Evolutionary conservation across 345 rosid species (phyloP).

Genomic region (Erucastrum elatum): DNA sequence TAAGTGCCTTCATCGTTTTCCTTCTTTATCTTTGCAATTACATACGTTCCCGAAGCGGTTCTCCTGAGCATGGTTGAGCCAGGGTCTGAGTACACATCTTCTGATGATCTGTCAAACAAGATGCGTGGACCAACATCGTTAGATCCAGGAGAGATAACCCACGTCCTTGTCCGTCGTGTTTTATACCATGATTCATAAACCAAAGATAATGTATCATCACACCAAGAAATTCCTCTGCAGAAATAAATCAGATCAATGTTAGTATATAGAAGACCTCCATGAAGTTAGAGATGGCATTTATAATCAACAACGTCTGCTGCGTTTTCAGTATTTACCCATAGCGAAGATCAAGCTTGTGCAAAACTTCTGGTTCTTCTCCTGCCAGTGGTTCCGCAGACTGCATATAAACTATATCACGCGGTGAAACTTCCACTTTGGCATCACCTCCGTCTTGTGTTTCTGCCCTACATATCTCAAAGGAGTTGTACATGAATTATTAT

Average conservation of each 20-base stretch:
- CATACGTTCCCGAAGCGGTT: constrained; percentile 70
- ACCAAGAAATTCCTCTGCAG: constrained; percentile 90
- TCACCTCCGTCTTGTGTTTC: constrained; percentile 99
- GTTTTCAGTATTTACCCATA: constrained; percentile 62
- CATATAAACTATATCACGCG: constrained; percentile 83
- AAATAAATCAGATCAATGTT: too few relatives aligned
- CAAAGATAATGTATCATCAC: constrained; percentile 87
- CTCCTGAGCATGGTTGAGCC: constrained; percentile 96
- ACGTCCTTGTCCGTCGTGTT: constrained; percentile 82
- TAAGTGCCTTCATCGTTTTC: constrained; percentile 63
- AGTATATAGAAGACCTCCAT: too few relatives aligned
- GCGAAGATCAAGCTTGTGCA: constrained; percentile 95
- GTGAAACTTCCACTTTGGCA: constrained; percentile 92
- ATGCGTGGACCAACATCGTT: constrained; percentile 65
- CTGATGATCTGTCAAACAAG: constrained; percentile 94
- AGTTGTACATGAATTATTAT: constrained; percentile 19
- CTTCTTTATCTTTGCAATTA: constrained; percentile 85
- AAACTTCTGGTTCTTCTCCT: constrained; percentile 73
- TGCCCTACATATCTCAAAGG: constrained; percentile 59
- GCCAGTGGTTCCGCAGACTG: constrained; percentile 75
- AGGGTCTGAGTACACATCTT: constrained; percentile 99
- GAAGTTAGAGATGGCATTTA: neutral
- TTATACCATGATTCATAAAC: constrained; percentile 97
- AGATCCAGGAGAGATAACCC: constrained; percentile 86
- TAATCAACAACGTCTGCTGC: neutral